phyloP scores from a whole-genome alignment of 352 stramenopile species.

The Phytophthora ohioensis region DNA sequence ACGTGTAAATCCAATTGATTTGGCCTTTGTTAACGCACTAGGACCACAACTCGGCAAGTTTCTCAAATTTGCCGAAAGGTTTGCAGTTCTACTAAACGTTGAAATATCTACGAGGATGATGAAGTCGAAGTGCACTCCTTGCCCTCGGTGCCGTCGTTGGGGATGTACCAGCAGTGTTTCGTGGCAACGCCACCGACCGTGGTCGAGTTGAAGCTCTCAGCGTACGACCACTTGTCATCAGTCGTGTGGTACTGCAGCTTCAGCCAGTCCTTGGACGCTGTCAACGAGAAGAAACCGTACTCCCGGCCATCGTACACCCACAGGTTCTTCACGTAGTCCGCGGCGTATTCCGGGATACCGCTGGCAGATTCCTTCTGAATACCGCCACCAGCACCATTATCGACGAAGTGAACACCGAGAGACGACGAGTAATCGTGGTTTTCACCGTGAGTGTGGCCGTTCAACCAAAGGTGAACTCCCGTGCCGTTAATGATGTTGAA shows the following conservation, averaged over 20 bases:
- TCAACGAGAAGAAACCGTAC: slow-evolving; percentile 74
- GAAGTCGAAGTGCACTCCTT: slow-evolving; percentile 34
- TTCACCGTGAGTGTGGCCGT: slow-evolving; percentile 67
- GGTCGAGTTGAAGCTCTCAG: slow-evolving; percentile 51
- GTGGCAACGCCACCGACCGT: slow-evolving; percentile 54
- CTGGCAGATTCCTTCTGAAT: slow-evolving; percentile 75
- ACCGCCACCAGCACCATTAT: slow-evolving; percentile 73
- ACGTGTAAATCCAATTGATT: not conserved
- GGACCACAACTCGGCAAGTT: not conserved
- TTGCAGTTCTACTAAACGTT: slow-evolving; percentile 7
- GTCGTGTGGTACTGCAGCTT: slow-evolving; percentile 75
- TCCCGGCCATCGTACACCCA: slow-evolving; percentile 65
- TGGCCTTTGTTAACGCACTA: not conserved
- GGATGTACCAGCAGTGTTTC: slow-evolving; percentile 80
- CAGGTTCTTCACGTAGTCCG: slow-evolving; percentile 59
- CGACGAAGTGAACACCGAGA: slow-evolving; percentile 70
- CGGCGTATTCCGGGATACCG: slow-evolving; percentile 64
- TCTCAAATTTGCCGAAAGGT: not conserved
- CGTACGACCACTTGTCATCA: slow-evolving; percentile 62
- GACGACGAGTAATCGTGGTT: slow-evolving; percentile 67
- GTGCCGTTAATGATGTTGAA: slow-evolving; percentile 48
- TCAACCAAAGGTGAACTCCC: slow-evolving; percentile 47
- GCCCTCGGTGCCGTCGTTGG: slow-evolving; percentile 47
- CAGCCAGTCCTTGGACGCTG: slow-evolving; percentile 62
- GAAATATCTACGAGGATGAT: slow-evolving; percentile 17